Conservation (phyloP, 495 filamentous ascomycete genomes). For the Aspergillus mulundensis region DNA sequence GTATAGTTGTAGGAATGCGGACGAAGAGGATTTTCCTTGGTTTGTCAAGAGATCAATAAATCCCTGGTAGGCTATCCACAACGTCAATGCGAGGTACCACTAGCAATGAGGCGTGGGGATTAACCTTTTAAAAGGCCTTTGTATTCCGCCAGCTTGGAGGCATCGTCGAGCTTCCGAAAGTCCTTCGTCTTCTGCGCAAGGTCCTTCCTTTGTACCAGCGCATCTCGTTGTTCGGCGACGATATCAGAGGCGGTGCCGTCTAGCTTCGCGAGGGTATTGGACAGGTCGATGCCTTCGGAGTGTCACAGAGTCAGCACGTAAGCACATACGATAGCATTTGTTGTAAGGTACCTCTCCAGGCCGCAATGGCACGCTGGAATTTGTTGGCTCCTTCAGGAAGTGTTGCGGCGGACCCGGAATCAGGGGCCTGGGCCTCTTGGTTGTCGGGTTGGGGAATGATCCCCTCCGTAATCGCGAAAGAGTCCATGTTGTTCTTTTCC, state of each 20-base stretch:
- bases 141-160: slow-evolving; percentile 78
- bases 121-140: slow-evolving; percentile 84
- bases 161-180: slow-evolving; percentile 91
- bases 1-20: slow-evolving; percentile 87
- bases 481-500: slow-evolving; percentile 33
- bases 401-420: slow-evolving; percentile 23
- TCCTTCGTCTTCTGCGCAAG: slow-evolving; percentile 98
- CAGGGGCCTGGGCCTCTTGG: slow-evolving; percentile 27
- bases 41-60: slow-evolving; percentile 96
- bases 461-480: slow-evolving; percentile 42
- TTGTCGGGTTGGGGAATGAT: slow-evolving; percentile 33
- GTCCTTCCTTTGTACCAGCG: slow-evolving; percentile 91
- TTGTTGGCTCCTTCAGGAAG: slow-evolving; percentile 68
- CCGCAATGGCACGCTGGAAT: slow-evolving; percentile 90
- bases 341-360: slow-evolving; percentile 77
- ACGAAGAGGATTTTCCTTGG: slow-evolving; percentile 86
- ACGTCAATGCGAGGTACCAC: slow-evolving; percentile 6
- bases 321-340: neutral
- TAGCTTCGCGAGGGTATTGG: slow-evolving; percentile 77
- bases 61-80: slow-evolving; percentile 75
- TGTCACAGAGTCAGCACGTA: neutral
- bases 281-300: slow-evolving; percentile 78
- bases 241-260: slow-evolving; percentile 92
- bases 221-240: slow-evolving; percentile 83
- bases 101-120: neutral